These are phyloP conservation scores for Pilaira anomala DNA, from an alignment of 192 early-diverging fungal genomes.

Conservation along the genomic window DNA sequence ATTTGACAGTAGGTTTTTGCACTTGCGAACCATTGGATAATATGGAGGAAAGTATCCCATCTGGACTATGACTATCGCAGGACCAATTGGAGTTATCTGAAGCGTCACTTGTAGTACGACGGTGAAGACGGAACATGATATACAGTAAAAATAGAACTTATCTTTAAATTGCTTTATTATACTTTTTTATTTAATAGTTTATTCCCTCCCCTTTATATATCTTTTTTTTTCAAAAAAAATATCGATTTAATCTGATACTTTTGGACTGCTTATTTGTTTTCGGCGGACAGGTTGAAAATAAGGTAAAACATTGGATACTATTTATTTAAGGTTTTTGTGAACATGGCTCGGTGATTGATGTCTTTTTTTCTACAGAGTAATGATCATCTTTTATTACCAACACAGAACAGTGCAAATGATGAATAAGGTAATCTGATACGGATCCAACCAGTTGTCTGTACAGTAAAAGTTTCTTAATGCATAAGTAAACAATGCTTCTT, in stretches of 20 bases:
- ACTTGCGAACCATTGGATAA: not conserved
- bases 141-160: too few relatives aligned
- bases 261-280: too few relatives aligned
- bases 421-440: constrained; percentile 24
- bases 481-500: not conserved
- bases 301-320: too few relatives aligned
- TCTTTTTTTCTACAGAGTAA: not conserved
- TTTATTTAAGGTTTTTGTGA: too few relatives aligned
- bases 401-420: constrained; percentile 19
- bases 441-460: constrained; percentile 27
- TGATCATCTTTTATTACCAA: constrained; percentile 17
- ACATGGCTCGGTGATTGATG: too few relatives aligned
- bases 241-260: too few relatives aligned
- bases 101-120: constrained; percentile 1
- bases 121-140: not conserved
- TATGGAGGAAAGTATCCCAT: constrained; percentile 8
- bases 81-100: constrained; percentile 2
- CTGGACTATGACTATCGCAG: not conserved
- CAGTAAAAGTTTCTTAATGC: not conserved
- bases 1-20: not conserved
- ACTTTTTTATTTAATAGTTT: too few relatives aligned
- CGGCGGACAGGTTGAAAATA: too few relatives aligned
- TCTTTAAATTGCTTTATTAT: too few relatives aligned
- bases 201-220: too few relatives aligned
- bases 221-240: too few relatives aligned